Conservation (phyloP, 2,329 filamentous ascomycete genomes). For the Ophiocordyceps australis region DNA sequence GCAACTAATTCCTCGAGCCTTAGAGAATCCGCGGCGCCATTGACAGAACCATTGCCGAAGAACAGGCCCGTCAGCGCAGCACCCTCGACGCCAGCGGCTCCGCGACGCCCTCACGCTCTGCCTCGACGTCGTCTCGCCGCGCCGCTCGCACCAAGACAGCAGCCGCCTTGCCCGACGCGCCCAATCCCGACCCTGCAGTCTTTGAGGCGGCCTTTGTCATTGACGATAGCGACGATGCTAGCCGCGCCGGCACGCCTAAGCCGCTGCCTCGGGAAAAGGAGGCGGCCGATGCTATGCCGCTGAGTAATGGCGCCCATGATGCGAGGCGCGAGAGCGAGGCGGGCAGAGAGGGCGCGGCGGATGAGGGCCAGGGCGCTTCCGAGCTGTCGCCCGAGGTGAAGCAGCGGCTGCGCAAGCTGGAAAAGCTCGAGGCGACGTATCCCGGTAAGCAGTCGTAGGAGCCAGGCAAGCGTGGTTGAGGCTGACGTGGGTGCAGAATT, state of each 20-base stretch:
- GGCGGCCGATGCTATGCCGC: slow-evolving; percentile 3
- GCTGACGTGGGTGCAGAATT: slow-evolving; percentile 41
- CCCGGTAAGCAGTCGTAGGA: slow-evolving; percentile 35
- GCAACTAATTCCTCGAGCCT: no score
- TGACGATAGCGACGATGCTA: slow-evolving; percentile 60
- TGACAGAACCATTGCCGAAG: slow-evolving; percentile 76
- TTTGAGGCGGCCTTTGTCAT: slow-evolving; percentile 78
- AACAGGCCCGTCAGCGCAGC: slow-evolving; percentile 69
- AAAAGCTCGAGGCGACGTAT: slow-evolving; percentile 77
- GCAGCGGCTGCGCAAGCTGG: slow-evolving; percentile 64
- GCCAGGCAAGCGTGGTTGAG: no score
- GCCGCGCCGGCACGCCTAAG: slow-evolving; percentile 40
- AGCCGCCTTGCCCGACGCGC: slow-evolving; percentile 15
- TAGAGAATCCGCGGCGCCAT: slow-evolving; percentile 73
- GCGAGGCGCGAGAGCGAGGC: slow-evolving; percentile 7
- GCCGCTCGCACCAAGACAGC: slow-evolving; percentile 6
- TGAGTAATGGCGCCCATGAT: slow-evolving; percentile 6
- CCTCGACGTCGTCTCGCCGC: slow-evolving; percentile 8
- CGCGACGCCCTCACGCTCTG: slow-evolving; percentile 20
- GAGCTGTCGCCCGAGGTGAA: slow-evolving; percentile 61
- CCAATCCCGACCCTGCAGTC: slow-evolving; percentile 65
- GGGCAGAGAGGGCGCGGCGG: slow-evolving; percentile 3
- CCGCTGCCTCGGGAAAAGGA: slow-evolving; percentile 19
- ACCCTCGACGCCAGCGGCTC: slow-evolving; percentile 24
- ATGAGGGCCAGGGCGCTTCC: slow-evolving; percentile 6